Base-by-base conservation (phyloP, 2,329 filamentous ascomycete species). In the Neurospora sp. region DNA sequence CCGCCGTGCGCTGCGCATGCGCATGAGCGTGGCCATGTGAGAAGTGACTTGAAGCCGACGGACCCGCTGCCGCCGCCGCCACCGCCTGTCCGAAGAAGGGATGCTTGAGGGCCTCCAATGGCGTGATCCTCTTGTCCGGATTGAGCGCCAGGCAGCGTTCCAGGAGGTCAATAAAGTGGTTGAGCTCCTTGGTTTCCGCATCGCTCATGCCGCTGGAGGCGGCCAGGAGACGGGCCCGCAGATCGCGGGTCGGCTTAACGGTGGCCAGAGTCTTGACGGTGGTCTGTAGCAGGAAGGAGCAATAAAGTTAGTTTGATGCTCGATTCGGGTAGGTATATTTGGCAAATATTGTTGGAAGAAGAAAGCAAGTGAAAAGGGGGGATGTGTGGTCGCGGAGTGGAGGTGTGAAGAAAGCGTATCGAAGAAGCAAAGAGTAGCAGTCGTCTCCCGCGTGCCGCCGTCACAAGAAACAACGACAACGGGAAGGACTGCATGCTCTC, bases 111-210 rank as follows among this genome's bases (percentile, higher is more conserved):
- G 96, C 96, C 77, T 98, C 94, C 15, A 86, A 84, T 0, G 96
- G 92, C 66, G 92, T 95, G 76, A 96, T 92, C 72, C 96, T 88
- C 84, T 96, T 97, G 79, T 97, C 94, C 0, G 95, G 93, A 77
- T 98, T 97, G 73, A 98, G 85, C 70, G 90, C 89, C 73, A 99
- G 84, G 78, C 94, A 98, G 69, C 91, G 90, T 77, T 97, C 94
- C 70, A 99, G 82, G 67, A 99, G 82, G 79, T 98, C 94, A 74
- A 93, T 85, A 80, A 99, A 97, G 68, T 91, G 85, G 71, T 91
- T 89, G 72, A 97, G 82, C 76, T 97, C 93, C 78, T 90, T 91
- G 46, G 87, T 83, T 79, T 96, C 92, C 10, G 83, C 83, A 72
- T 94, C 91, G 67, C 84, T 88, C 84, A 97, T 89, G 68, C 89